Base-by-base conservation (phyloP, 1,284 basidiomycete species). In the Ustilago curta region DNA sequence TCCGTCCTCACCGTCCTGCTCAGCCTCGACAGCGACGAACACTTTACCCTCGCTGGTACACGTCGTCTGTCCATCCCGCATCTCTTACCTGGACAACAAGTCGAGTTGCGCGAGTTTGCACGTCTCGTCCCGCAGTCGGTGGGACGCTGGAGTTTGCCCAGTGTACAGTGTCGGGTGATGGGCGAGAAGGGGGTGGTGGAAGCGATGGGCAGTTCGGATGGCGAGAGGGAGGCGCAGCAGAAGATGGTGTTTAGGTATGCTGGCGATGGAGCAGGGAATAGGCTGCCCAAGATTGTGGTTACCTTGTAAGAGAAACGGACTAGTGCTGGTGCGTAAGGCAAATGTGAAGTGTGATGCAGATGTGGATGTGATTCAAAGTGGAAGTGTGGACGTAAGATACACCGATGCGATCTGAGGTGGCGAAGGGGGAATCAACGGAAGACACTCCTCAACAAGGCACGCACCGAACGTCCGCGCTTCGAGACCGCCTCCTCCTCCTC, bases 31-130 rank as follows among this genome's bases (percentile, higher is more conserved):
- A 59, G 53, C 21, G 63, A 59, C 50, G 49, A 57, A 16, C 19
- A 53, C 39, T 77, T 74, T 23, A 67, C 68, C 16, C 51, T 63
- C 18, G 49, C 75, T 4, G 67, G 42, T 1, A 27, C 60, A 0
- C 57, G 75, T 4, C 19, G 51, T 0, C 52, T 77, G 12, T n/a
- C 47, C 14, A 39, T 75, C 19, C 71, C 71, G 2, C 57, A 49
- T 21, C 23, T 77, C 3, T 45, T 77, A 0, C 60, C 75, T 0
- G 43, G 42, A 0, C 57, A 61, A 18, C 8, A 8, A 4, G 23
- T 44, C 18, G 8, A 1, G 1, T 16, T 70, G 29, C 3, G 0
- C 1, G 11, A 42, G 4, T 45, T 51, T 18, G 71, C 43, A 9
- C 48, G 49, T 8, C 21, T 73, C 2, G 52, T 61, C 5, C 61